Conservation (phyloP, 2,329 filamentous ascomycete species). For the Aureobasidium sp. region DNA sequence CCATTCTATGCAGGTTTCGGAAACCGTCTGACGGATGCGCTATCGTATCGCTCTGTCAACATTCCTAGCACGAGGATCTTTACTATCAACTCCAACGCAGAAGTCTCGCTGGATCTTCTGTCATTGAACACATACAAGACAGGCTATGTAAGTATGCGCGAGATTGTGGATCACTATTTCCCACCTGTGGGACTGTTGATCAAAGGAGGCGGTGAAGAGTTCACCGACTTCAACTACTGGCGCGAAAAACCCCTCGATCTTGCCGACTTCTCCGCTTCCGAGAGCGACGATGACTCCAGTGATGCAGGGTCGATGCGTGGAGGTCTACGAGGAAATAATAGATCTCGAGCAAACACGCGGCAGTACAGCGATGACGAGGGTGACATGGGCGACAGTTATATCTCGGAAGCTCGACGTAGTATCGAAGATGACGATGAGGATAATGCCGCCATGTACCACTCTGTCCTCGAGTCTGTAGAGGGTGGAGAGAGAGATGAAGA, state of each 20-base stretch:
- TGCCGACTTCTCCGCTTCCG: conserved; percentile 82
- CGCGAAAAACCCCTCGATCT: conserved; percentile 75
- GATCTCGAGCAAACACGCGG: conserved; percentile 2
- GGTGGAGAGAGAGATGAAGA: conserved; percentile 30
- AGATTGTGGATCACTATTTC: conserved; percentile 97
- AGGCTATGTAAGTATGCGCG: conserved; percentile 93
- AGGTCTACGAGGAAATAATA: background rate
- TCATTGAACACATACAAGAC: conserved; percentile 92
- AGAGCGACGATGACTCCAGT: conserved; percentile 48
- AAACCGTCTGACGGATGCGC: conserved; percentile 89
- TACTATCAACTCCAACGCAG: conserved; percentile 96
- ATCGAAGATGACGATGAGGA: conserved; percentile 44
- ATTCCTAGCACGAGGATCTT: conserved; percentile 93
- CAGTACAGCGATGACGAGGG: conserved; percentile 18
- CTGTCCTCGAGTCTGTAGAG: conserved; percentile 46
- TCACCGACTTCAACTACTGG: conserved; percentile 97
- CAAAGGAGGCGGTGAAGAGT: conserved; percentile 84
- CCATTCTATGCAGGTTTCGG: conserved; percentile 98
- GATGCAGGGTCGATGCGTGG: conserved; percentile 16
- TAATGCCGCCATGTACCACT: conserved; percentile 37
- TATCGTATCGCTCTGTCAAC: conserved; percentile 92
- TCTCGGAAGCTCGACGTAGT: conserved; percentile 23
- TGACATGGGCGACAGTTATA: conserved; percentile 15
- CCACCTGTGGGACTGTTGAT: conserved; percentile 83
- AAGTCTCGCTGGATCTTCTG: conserved; percentile 84